phyloP scores from a whole-genome alignment of 345 rosid species.

The Gossypium ekmanianum region DNA sequence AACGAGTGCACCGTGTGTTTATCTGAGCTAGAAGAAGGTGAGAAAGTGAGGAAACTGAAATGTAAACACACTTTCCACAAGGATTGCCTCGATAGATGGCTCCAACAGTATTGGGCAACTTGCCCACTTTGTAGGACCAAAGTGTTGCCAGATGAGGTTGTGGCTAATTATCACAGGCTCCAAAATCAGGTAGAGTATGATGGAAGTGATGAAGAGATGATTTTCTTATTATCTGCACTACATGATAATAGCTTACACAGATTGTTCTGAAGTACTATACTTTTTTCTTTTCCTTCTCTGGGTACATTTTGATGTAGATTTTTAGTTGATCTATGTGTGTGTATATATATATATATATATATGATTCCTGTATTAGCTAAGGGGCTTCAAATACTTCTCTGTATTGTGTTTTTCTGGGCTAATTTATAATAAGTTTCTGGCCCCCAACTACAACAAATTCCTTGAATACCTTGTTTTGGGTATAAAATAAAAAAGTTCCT shows the following conservation, averaged over 20 bases:
- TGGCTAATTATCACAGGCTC: slow-evolving; percentile 24
- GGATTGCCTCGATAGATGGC: slow-evolving; percentile 50
- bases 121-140: slow-evolving; percentile 54
- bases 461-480: too few species aligned
- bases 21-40: slow-evolving; percentile 39
- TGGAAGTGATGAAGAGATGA: slow-evolving; percentile 43
- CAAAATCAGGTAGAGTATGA: slow-evolving; percentile 23
- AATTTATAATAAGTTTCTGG: too few species aligned
- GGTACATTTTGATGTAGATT: background rate
- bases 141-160: slow-evolving; percentile 44
- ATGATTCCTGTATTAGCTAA: too few species aligned
- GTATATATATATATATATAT: too few species aligned
- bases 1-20: slow-evolving; percentile 42
- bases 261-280: slow-evolving; percentile 14
- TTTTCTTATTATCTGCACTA: slow-evolving; percentile 32
- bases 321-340: background rate
- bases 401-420: too few species aligned
- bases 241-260: slow-evolving; percentile 35
- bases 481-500: too few species aligned
- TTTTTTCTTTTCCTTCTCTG: background rate
- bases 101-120: slow-evolving; percentile 34
- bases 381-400: too few species aligned
- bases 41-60: slow-evolving; percentile 32
- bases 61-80: slow-evolving; percentile 50
- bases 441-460: too few species aligned